Evolutionary conservation across 2,329 filamentous ascomycete species (phyloP), one percentile per base, ranked within the genome.

Genomic region (Bipolaris bicolor): DNA sequence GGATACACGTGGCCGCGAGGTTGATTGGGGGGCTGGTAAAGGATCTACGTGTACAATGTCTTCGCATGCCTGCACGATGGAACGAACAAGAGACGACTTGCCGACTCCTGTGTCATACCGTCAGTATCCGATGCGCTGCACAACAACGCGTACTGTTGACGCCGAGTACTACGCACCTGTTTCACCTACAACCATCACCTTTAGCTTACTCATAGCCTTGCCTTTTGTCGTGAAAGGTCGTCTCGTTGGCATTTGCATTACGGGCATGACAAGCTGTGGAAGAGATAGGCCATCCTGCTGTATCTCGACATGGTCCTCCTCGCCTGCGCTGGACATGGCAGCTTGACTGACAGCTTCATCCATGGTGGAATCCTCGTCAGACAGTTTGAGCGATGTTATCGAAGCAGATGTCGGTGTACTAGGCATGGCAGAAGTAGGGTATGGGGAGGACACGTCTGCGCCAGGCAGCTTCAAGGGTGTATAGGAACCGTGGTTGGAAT

Each of bases 201-300:
- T 98, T 52, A 98, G 81, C 67, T 91, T 88, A 1, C 94, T 94
- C 74, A 98, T 85, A 33, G 84, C 84, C 78, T 90, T 94, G 15
- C 95, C 95, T 45, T 85, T 85, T n/a, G 90, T 87, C 0, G 95
- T 97, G 75, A 98, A 98, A 0, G 93, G 93, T 49, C 92, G 85
- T 48, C 95, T 87, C 59, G 87, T 90, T 3, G 95, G 94, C 86
- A 99, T 95, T 60, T 86, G 88, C 68, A 99, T 89, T 71, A 92
- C 97, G 5, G 95, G 95, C 95, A 99, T 99, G 58, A 99, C 91
- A n/a, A 99, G 84, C 76, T 98, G 93, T 22, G 90, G 89, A 39
- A 79, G 74, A 61, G 70, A 62, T n/a, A 64, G 58, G 20, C 55
- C 55, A 40, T 81, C 82, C 43, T 61, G 56, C 50, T 65, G 66